These are phyloP conservation scores for Deuterostichococcus epilithicus DNA, from an alignment of 139 green algal genomes.

Conservation along the genomic window DNA sequence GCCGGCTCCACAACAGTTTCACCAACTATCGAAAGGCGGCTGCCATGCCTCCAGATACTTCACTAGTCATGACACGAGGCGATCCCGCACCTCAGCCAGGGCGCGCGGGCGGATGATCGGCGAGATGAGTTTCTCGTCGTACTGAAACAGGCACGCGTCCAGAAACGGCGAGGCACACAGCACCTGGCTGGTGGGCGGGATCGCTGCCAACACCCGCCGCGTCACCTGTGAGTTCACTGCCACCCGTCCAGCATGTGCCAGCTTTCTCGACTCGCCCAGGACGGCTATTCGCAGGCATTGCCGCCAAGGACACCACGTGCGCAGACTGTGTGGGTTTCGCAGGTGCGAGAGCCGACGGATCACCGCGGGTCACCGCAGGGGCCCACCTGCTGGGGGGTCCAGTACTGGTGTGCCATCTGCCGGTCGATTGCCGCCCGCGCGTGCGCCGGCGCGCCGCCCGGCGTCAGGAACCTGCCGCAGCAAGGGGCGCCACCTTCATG, in stretches of 20 bases:
- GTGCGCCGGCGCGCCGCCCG: too few species aligned
- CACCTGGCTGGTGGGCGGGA: slow-evolving; percentile 16
- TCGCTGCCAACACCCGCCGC: slow-evolving; percentile 8
- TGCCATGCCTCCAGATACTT: too few species aligned
- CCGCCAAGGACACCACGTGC: too few species aligned
- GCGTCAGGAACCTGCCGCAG: background rate
- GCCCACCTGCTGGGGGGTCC: background rate
- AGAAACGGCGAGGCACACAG: slow-evolving; percentile 19
- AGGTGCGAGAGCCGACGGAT: too few species aligned
- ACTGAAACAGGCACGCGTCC: slow-evolving; percentile 22
- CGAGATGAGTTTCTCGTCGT: slow-evolving; percentile 20
- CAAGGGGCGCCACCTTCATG: too few species aligned
- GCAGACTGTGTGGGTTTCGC: too few species aligned
- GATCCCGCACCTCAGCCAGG: background rate
- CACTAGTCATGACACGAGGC: background rate
- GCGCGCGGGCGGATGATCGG: slow-evolving; percentile 1
- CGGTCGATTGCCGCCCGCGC: background rate
- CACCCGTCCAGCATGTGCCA: too few species aligned
- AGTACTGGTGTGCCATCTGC: background rate
- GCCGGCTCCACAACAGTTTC: too few species aligned
- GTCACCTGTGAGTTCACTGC: slow-evolving; percentile 8
- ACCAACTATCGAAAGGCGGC: too few species aligned
- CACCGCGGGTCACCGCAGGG: too few species aligned
- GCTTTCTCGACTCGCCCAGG: too few species aligned
- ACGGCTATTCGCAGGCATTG: too few species aligned